Evolutionary conservation across 345 rosid species (phyloP).

Genomic region (Iberis pinnata): DNA sequence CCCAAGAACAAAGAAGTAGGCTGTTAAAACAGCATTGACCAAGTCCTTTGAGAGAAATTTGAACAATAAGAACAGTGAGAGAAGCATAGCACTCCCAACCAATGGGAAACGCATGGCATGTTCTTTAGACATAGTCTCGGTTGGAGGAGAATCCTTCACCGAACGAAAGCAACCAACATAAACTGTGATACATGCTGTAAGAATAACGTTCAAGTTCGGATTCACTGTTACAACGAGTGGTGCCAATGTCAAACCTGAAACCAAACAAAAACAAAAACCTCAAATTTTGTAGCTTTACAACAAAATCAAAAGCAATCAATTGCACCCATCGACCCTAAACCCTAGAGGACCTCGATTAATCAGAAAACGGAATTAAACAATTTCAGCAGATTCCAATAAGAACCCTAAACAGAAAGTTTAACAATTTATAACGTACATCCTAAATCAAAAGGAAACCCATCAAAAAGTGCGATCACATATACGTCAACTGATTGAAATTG

Average conservation of each 20-base stretch:
- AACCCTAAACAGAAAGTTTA: conserved; percentile 4
- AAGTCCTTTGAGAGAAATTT: conserved; percentile 90
- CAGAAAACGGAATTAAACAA: background rate
- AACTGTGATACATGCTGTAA: conserved; percentile 88
- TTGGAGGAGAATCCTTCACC: conserved; percentile 89
- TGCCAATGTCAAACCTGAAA: conserved; percentile 80
- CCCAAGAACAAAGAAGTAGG: conserved; percentile 92
- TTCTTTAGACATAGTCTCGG: conserved; percentile 91
- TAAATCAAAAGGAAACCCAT: conserved; percentile 9
- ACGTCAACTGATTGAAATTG: conserved; percentile 6
- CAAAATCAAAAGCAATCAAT: background rate
- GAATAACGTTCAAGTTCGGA: conserved; percentile 81
- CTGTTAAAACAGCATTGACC: conserved; percentile 91
- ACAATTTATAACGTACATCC: background rate
- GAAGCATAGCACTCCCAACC: conserved; percentile 95
- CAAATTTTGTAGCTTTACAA: conserved; percentile 5
- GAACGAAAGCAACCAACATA: conserved; percentile 97
- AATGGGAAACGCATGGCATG: conserved; percentile 99
- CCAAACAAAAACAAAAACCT: conserved; percentile 13
- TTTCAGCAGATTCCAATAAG: too few relatives aligned
- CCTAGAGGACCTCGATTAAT: conserved; percentile 18
- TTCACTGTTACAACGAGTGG: conserved; percentile 85
- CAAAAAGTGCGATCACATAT: background rate
- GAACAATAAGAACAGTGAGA: conserved; percentile 89
- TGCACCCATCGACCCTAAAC: conserved; percentile 19